These are phyloP conservation scores for Pelargonium australe DNA, from an alignment of 441 rosid species.

Conservation along the genomic window DNA sequence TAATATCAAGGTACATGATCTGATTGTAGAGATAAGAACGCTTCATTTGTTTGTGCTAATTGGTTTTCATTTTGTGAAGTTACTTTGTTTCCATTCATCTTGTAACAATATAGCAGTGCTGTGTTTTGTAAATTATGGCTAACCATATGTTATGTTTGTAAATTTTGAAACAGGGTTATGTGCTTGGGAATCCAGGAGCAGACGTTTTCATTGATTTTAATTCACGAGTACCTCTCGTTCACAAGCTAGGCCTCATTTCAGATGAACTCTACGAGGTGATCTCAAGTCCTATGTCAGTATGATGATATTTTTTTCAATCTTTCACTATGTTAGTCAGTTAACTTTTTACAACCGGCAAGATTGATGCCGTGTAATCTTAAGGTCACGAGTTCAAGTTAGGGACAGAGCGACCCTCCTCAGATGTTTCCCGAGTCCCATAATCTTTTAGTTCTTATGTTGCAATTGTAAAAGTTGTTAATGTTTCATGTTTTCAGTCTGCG, in stretches of 20 bases:
- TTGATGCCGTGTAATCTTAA: no score
- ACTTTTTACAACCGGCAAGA: no score
- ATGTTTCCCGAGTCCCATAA: no score
- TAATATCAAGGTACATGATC: constrained; percentile 24
- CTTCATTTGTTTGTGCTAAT: no score
- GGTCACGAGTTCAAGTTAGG: no score
- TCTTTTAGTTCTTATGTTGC: not conserved
- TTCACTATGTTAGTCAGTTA: no score
- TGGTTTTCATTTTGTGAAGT: no score
- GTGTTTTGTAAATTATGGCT: not conserved
- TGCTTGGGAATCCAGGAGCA: constrained; percentile 22
- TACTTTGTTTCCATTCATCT: not conserved
- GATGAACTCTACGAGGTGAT: constrained; percentile 21
- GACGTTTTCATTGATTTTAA: constrained; percentile 15
- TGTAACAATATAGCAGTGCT: not conserved
- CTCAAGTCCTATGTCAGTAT: not conserved
- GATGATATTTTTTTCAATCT: no score
- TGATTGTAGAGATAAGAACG: not conserved
- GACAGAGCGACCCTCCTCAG: no score
- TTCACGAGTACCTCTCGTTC: constrained; percentile 16
- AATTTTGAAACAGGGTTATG: constrained; percentile 14
- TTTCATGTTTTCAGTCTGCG: constrained; percentile 15
- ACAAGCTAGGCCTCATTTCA: constrained; percentile 16
- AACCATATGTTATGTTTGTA: not conserved
- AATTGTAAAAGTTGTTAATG: not conserved